phyloP scores from a whole-genome alignment of 768 basidiomycete species.

The Tulasnella sp. region DNA sequence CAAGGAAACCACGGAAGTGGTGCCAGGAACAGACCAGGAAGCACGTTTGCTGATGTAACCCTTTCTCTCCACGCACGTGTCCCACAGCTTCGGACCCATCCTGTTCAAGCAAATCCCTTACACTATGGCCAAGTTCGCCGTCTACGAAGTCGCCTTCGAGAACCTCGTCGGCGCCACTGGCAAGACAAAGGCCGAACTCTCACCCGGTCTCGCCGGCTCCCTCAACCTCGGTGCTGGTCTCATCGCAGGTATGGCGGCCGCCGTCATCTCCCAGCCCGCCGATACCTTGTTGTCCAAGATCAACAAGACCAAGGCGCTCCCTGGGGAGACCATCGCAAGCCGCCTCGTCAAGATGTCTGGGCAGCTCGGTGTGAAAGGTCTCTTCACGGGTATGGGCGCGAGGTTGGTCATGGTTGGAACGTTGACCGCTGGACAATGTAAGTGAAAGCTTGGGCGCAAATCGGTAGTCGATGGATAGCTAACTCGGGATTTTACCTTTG shows the following conservation, averaged over 20 bases:
- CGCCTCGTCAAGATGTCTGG: slow-evolving; percentile 30
- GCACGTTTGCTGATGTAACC: slow-evolving; percentile 3
- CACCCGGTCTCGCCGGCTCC: slow-evolving; percentile 32
- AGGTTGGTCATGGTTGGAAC: slow-evolving; percentile 34
- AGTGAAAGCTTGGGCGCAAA: background rate
- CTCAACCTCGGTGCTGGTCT: slow-evolving; percentile 87
- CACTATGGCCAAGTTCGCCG: slow-evolving; percentile 99
- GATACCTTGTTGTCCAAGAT: slow-evolving; percentile 89
- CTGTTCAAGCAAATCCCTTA: slow-evolving; percentile 73
- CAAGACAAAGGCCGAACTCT: slow-evolving; percentile 67
- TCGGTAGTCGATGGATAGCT: background rate
- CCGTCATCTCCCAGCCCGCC: slow-evolving; percentile 92
- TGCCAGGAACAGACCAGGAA: background rate
- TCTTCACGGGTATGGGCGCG: slow-evolving; percentile 25
- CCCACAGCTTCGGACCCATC: slow-evolving; percentile 31
- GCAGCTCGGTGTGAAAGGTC: slow-evolving; percentile 30
- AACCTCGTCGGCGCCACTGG: slow-evolving; percentile 69
- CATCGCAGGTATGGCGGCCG: slow-evolving; percentile 91
- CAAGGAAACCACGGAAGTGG: too few species aligned
- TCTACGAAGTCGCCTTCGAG: slow-evolving; percentile 47
- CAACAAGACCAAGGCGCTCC: slow-evolving; percentile 57
- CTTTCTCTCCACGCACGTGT: background rate
- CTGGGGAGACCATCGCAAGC: slow-evolving; percentile 30
- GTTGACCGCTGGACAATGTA: slow-evolving; percentile 32
- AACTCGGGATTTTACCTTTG: background rate